A percentile compares a stretch with the other conserved stretches of the same genome.
Conservation (phyloP, 2,329 filamentous ascomycete species). For the Coniochaeta sp. region DNA sequence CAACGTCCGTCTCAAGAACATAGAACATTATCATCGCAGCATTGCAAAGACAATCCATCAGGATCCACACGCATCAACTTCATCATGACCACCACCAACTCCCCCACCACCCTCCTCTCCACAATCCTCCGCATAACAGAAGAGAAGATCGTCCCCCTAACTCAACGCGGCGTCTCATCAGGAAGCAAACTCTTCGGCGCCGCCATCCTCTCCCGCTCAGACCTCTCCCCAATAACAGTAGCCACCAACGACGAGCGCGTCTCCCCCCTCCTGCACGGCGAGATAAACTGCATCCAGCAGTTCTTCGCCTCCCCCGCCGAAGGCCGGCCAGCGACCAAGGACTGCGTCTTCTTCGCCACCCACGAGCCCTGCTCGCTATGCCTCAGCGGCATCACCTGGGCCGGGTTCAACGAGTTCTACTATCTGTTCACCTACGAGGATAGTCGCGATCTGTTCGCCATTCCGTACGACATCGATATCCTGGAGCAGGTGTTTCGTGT, state of each 20-base stretch:
- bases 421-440: conserved; percentile 54
- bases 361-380: conserved; percentile 53
- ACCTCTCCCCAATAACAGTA: conserved; percentile 35
- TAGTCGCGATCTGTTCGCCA: conserved; percentile 45
- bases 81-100: conserved; percentile 10
- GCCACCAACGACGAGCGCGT: conserved; percentile 48
- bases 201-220: conserved; percentile 37
- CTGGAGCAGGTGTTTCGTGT: conserved; percentile 48
- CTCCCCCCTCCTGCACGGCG: conserved; percentile 50
- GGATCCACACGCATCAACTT: conserved; percentile 3
- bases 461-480: conserved; percentile 52
- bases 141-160: conserved; percentile 41
- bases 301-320: conserved; percentile 37
- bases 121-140: conserved; percentile 35
- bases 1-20: neutral
- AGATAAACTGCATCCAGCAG: conserved; percentile 53
- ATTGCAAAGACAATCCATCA: neutral
- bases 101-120: conserved; percentile 25
- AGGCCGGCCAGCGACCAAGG: conserved; percentile 21
- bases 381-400: conserved; percentile 50
- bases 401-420: conserved; percentile 48
- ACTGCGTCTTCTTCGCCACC: conserved; percentile 51
- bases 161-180: conserved; percentile 36
- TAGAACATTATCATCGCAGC: neutral
- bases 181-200: conserved; percentile 52